Conservation (phyloP, 2,329 filamentous ascomycete genomes). For the Bipolaris zeicola region DNA sequence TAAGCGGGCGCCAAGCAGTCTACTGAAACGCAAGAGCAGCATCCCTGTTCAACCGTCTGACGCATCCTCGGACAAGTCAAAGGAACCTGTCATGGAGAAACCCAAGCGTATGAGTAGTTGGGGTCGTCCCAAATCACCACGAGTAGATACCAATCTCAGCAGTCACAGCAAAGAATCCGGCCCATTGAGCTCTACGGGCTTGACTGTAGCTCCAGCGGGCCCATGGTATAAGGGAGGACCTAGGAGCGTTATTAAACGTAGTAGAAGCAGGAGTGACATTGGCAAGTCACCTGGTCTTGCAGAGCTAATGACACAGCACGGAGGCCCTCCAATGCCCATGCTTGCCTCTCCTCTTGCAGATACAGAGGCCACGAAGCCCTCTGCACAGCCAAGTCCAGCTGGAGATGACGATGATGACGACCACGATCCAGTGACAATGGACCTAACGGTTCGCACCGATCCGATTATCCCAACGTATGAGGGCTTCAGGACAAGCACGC, state of each 20-base stretch:
- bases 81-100: conserved; percentile 41
- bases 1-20: conserved; percentile 51
- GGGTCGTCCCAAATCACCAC: conserved; percentile 50
- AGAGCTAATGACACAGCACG: conserved; percentile 62
- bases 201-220: conserved; percentile 40
- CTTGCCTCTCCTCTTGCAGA: conserved; percentile 56
- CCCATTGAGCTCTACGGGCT: conserved; percentile 52
- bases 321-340: conserved; percentile 63
- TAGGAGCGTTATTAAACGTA: conserved; percentile 56
- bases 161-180: conserved; percentile 60
- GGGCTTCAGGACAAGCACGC: conserved; percentile 77
- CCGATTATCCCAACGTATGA: conserved; percentile 72
- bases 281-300: conserved; percentile 53
- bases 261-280: conserved; percentile 64
- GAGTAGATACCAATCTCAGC: conserved; percentile 47
- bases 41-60: conserved; percentile 41
- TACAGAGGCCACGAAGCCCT: conserved; percentile 42
- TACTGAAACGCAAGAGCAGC: conserved; percentile 56
- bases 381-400: conserved; percentile 41
- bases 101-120: conserved; percentile 51
- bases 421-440: conserved; percentile 64
- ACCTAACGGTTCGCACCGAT: conserved; percentile 67
- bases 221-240: conserved; percentile 45
- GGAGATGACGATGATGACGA: conserved; percentile 51
- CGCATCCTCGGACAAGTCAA: conserved; percentile 31